Base-by-base conservation (phyloP, 2,329 filamentous ascomycete species). In the Alternaria atra region DNA sequence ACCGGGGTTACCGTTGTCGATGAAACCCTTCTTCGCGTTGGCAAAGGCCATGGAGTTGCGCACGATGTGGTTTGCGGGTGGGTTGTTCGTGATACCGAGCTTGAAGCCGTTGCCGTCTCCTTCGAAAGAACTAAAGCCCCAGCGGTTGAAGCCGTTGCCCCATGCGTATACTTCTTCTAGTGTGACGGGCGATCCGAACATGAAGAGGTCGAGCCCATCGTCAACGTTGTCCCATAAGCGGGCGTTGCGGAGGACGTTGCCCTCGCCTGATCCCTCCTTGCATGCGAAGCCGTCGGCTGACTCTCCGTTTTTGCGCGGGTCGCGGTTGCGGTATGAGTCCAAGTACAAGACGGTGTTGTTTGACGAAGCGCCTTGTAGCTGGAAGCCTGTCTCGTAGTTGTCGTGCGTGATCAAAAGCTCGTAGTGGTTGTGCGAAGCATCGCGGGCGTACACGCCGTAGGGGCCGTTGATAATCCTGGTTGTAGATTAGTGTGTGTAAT, bases 221-320 rank as follows among this genome's bases (percentile, higher is more conserved):
- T 84, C 83, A 4, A 84, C 83, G 34, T 85, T 84, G 51, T 84
- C 79, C 81, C 82, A 84, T 0, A 84, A 73, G n/a, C 83, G 78
- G 0, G 81, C 79, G 9, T 81, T 81, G 23, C 79, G 77, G 5
- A 84, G 68, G 1, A 80, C 64, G 52, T 85, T 85, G 7, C 83
- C 83, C 15, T 77, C 77, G 3, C 83, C 83, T 1, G 71, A 73
- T 6, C 83, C 83, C 39, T 81, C 79, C 66, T 85, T 85, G 67
- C 78, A 81, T 1, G 79, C 82, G 43, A 84, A 83, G 1, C 83
- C 83, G 54, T 85, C 82, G 15, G 83, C 83, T 42, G 79, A 82
- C 68, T 85, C 83, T 8, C 83, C 83, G 50, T 85, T 84, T 74
- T 84, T 85, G 48, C 83, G 79, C 2, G 83, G 83, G 37, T 73